phyloP scores from a whole-genome alignment of 2,329 filamentous ascomycete genomes.

The Fusarium sp. region DNA sequence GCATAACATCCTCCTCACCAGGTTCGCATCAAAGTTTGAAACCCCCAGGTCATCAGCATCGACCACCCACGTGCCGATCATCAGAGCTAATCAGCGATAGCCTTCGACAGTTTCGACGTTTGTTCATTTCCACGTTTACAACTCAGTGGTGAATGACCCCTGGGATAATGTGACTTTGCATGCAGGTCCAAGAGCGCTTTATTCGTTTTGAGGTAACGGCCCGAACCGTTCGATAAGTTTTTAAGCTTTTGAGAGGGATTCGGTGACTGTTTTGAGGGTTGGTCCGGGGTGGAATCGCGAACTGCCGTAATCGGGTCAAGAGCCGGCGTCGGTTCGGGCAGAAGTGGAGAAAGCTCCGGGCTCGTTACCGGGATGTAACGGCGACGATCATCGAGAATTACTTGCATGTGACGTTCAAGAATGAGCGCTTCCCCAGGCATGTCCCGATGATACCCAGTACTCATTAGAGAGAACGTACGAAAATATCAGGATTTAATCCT shows the following conservation, averaged over 20 bases:
- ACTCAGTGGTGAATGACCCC: slow-evolving; percentile 19
- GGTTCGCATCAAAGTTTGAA: slow-evolving; percentile 28
- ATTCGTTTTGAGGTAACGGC: slow-evolving; percentile 21
- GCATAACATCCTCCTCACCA: slow-evolving; percentile 4
- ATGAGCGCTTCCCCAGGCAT: slow-evolving; percentile 64
- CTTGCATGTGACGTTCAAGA: neutral
- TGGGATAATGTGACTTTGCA: neutral
- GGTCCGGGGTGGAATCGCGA: neutral
- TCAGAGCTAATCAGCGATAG: slow-evolving; percentile 15
- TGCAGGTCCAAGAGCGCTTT: slow-evolving; percentile 7
- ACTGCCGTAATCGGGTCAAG: slow-evolving; percentile 27
- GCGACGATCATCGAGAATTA: neutral
- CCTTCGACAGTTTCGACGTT: neutral
- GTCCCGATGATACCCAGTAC: slow-evolving; percentile 56
- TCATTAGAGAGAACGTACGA: slow-evolving; percentile 41
- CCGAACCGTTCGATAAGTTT: slow-evolving; percentile 17
- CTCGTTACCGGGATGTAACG: neutral
- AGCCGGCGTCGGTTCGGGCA: slow-evolving; percentile 22
- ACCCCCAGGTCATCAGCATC: slow-evolving; percentile 26
- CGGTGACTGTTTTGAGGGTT: slow-evolving; percentile 20
- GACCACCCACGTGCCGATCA: slow-evolving; percentile 34
- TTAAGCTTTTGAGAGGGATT: neutral
- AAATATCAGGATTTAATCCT: neutral
- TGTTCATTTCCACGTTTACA: slow-evolving; percentile 23
- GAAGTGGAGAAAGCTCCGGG: slow-evolving; percentile 14